Evolutionary conservation across 495 filamentous ascomycete species (phyloP), one percentile per base, ranked within the genome.

Genomic region (Durotheca rogersii): DNA sequence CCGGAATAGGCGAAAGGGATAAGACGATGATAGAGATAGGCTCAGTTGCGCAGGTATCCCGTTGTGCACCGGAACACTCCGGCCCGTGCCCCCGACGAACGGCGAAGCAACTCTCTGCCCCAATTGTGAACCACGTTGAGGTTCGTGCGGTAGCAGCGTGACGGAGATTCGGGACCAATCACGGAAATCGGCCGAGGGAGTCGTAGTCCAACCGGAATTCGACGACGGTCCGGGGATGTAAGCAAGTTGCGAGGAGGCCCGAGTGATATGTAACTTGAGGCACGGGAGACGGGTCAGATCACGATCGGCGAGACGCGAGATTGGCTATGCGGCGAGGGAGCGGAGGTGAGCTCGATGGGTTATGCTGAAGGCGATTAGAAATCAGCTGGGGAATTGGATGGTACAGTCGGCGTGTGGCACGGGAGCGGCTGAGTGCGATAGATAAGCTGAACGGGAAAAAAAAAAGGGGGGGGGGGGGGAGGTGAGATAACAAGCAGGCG

Each of bases 11-110:
- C 9, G 23, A 9, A 9, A 27, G n/a, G 53, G 49, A 53, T 50
- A 45, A 40, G 40, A 18, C 18, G 55, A 40, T 41, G 46, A 53
- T 4, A 53, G 34, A 43, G 30, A 44, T 36, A 52, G 14, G 36
- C 41, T n/a, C 34, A 21, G 9, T 27, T 19, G 42, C 17, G 45
- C 41, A 46, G 40, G 44, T 34, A 43, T 25, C 14, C n/a, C 36
- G 18, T n/a, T 10, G 12, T 11, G 36, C 10, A 23, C 36, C 34
- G 17, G 21, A 27, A 27, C 12, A 30, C 42, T 50, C 55, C 49
- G 55, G 55, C 39, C 49, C 55, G 49, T 45, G 40, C 43, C 49
- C n/a, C 45, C 55, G 55, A 58, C 44, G 14, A 30, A 43, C 40
- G 15, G 42, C 21, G 30, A 30, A 30, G 35, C 25, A 33, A 27